These are phyloP conservation scores for Harringtonia lauricola DNA, from an alignment of 2,329 filamentous ascomycete species.

Conservation along the genomic window DNA sequence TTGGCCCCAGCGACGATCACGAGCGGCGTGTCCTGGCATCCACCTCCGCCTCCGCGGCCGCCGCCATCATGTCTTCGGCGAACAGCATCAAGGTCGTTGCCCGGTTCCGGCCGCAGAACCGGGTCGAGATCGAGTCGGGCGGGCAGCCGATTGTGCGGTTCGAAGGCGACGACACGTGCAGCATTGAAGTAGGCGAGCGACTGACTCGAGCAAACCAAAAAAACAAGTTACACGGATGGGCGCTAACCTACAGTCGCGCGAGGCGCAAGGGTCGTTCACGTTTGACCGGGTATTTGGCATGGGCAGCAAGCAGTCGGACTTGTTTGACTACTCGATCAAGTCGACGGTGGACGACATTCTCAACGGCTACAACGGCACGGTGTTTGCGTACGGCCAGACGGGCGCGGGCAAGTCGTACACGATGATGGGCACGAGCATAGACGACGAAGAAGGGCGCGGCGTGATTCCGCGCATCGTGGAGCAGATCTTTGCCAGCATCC, in stretches of 20 bases:
- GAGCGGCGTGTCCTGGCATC: neutral
- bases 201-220: too few relatives aligned
- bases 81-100: constrained; percentile 83
- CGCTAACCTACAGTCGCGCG: constrained; percentile 77
- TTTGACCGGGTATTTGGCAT: constrained; percentile 98
- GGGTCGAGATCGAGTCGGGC: constrained; percentile 78
- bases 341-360: constrained; percentile 95
- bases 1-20: neutral
- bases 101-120: constrained; percentile 95
- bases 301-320: constrained; percentile 78
- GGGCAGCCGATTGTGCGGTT: constrained; percentile 89
- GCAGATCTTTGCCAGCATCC: constrained; percentile 93
- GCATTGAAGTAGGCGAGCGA: constrained; percentile 57
- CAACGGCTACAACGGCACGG: constrained; percentile 97
- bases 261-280: constrained; percentile 78
- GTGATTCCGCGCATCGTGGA: constrained; percentile 96
- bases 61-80: constrained; percentile 40
- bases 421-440: constrained; percentile 96
- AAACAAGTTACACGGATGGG: too few relatives aligned
- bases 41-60: constrained; percentile 5
- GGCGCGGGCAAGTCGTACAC: constrained; percentile 98
- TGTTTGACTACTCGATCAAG: constrained; percentile 96
- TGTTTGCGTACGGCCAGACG: constrained; percentile 97
- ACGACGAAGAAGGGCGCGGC: constrained; percentile 77
- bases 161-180: constrained; percentile 79